phyloP scores from a whole-genome alignment of 2,329 filamentous ascomycete species.

The Epichloe sp. region DNA sequence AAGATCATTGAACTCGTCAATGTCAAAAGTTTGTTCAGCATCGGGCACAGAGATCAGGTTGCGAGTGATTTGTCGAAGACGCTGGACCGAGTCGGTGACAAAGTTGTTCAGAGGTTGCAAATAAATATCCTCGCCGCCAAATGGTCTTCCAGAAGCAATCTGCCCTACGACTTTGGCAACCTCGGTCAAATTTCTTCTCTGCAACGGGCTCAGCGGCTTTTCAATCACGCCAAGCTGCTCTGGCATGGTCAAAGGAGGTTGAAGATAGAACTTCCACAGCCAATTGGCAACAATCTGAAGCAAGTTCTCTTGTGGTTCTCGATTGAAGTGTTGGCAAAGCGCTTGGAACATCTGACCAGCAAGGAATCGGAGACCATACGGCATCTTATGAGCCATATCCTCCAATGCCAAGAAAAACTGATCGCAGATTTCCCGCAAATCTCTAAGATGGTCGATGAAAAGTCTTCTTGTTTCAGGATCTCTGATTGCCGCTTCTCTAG shows the following conservation, averaged over 20 bases:
- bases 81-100: constrained; percentile 69
- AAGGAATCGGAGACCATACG: constrained; percentile 82
- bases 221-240: constrained; percentile 91
- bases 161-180: constrained; percentile 87
- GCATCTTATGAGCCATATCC: constrained; percentile 75
- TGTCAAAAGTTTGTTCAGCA: constrained; percentile 86
- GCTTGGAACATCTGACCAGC: constrained; percentile 75
- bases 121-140: constrained; percentile 91
- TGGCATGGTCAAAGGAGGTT: constrained; percentile 76
- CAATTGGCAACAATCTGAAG: constrained; percentile 79
- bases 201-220: constrained; percentile 73
- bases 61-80: constrained; percentile 62
- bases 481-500: constrained; percentile 86
- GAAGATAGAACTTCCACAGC: constrained; percentile 89
- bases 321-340: constrained; percentile 62
- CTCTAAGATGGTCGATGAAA: constrained; percentile 89
- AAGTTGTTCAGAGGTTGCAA: constrained; percentile 91
- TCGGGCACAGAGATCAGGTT: constrained; percentile 73
- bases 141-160: constrained; percentile 74
- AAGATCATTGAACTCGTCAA: constrained; percentile 96
- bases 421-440: constrained; percentile 87
- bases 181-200: constrained; percentile 84
- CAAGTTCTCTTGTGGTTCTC: constrained; percentile 63
- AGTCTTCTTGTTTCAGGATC: constrained; percentile 84
- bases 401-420: constrained; percentile 76